These are phyloP conservation scores for Phlyctochytrium arcticum DNA, from an alignment of 192 early-diverging fungal genomes.

Conservation along the genomic window DNA sequence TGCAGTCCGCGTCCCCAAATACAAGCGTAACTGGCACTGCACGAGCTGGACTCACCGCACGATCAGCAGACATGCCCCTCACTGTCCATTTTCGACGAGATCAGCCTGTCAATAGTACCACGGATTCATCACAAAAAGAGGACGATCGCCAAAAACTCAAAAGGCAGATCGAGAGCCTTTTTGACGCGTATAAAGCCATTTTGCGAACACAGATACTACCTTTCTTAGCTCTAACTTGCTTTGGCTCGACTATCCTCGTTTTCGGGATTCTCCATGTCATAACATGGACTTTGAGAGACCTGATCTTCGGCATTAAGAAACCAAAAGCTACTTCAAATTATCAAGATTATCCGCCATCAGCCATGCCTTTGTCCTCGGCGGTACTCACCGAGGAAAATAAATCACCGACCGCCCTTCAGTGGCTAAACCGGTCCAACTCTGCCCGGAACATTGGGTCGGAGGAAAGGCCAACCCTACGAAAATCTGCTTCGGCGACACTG, in stretches of 20 bases:
- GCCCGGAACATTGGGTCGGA: too few relatives aligned
- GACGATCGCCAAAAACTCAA: too few relatives aligned
- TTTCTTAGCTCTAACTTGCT: constrained; percentile 1
- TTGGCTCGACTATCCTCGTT: constrained; percentile 17
- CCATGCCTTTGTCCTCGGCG: too few relatives aligned
- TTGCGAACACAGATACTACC: constrained; percentile 10
- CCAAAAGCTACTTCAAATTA: too few relatives aligned
- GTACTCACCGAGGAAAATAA: too few relatives aligned
- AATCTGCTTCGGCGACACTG: too few relatives aligned
- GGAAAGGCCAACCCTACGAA: too few relatives aligned
- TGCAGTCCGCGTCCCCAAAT: background rate
- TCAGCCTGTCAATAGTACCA: background rate
- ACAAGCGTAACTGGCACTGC: background rate
- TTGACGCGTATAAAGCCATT: constrained; percentile 5
- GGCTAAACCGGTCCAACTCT: too few relatives aligned
- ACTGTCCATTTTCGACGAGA: background rate
- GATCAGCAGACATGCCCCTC: background rate
- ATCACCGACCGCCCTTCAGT: too few relatives aligned
- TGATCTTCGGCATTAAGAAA: too few relatives aligned
- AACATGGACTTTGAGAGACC: background rate
- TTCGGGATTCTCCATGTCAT: constrained; percentile 3
- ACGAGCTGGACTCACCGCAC: background rate
- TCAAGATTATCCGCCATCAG: too few relatives aligned
- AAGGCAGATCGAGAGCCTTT: constrained; percentile 2
- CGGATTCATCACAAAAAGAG: too few relatives aligned